Percentiles rank a stretch among this genome's conserved stretches.
Evolutionary conservation across 1,139 yeast species (phyloP).

Genomic region (Geotrichum aggregatum): DNA sequence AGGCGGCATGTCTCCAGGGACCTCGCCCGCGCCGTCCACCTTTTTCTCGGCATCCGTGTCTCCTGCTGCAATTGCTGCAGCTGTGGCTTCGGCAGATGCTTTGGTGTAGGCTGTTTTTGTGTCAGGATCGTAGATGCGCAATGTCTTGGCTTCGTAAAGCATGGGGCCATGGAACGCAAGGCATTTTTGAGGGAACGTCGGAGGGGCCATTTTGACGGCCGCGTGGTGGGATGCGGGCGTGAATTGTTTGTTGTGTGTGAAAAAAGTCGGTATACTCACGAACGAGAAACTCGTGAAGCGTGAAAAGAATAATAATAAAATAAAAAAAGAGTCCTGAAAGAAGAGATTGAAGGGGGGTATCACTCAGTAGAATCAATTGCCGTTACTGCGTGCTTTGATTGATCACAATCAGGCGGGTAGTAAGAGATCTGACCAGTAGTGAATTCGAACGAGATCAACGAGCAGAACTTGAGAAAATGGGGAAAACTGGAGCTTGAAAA

Average conservation of each 20-base stretch:
- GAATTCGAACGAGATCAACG: no score
- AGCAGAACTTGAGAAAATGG: no score
- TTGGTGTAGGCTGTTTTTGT: conserved; percentile 34
- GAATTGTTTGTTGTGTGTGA: neutral
- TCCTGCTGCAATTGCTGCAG: conserved; percentile 25
- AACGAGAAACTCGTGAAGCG: no score
- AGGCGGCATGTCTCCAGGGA: conserved; percentile 46
- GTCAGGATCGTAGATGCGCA: conserved; percentile 58
- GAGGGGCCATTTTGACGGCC: conserved; percentile 20
- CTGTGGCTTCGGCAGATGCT: conserved; percentile 24
- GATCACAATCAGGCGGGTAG: no score
- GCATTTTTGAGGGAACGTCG: conserved; percentile 39
- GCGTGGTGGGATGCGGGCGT: neutral
- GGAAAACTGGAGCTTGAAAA: no score
- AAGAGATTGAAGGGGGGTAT: no score
- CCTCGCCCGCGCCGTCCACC: conserved; percentile 23
- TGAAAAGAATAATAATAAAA: no score
- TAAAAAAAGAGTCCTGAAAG: no score
- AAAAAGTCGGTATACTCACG: no score
- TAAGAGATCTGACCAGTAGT: no score
- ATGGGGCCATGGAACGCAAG: conserved; percentile 90
- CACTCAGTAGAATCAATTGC: no score
- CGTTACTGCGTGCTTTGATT: no score
- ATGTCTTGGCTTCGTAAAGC: conserved; percentile 80
- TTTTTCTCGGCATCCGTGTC: conserved; percentile 1